Evolutionary conservation across 495 filamentous ascomycete species (phyloP), one percentile per base, ranked within the genome.

Genomic region (Amorphotheca resinae): DNA sequence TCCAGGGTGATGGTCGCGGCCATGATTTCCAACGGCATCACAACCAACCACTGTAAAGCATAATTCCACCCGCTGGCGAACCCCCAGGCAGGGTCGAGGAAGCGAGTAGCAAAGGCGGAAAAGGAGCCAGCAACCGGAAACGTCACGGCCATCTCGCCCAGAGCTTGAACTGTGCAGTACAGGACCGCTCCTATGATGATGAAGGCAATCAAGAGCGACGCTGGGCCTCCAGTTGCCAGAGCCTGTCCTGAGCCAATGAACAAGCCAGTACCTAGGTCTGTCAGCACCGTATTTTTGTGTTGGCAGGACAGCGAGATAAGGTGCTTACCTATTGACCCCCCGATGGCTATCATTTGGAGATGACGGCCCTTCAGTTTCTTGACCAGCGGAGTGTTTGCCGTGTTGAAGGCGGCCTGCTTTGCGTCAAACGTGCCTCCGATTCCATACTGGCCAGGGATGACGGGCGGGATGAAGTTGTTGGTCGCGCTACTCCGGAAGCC

Each of bases 11-110:
- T 79, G 16, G 86, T 79, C 4, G 87, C 89, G 2, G 91, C 81
- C 48, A 95, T 83, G 38, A 95, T 82, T 61, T 98, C 91, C 23
- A 95, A 65, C 0, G 91, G 91, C 16, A 98, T 61, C 0, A 86
- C 79, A 32, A 89, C 68, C 0, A 95, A 72, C 88, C 88, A 95
- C 23, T 66, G 93, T 85, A 45, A 34, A 22, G 72, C 77, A 63
- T 59, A 83, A 67, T 98, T 95, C 89, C 89, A 95, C 17, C 91
- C 89, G 81, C 88, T 88, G 31, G 89, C 88, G 52, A 95, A 95
- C 0, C 89, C 89, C 88, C 87, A 95, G 4, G 89, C 87, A 6
- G 88, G 88, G 54, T 96, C 89, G 9, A 95, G 60, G 55, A 95
- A 96, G 14, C 89, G 74, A 23, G 85, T 93, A 12, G 87, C 89